Conservation (phyloP, 306 rosid species). For the Luffa aegyptiaca region DNA sequence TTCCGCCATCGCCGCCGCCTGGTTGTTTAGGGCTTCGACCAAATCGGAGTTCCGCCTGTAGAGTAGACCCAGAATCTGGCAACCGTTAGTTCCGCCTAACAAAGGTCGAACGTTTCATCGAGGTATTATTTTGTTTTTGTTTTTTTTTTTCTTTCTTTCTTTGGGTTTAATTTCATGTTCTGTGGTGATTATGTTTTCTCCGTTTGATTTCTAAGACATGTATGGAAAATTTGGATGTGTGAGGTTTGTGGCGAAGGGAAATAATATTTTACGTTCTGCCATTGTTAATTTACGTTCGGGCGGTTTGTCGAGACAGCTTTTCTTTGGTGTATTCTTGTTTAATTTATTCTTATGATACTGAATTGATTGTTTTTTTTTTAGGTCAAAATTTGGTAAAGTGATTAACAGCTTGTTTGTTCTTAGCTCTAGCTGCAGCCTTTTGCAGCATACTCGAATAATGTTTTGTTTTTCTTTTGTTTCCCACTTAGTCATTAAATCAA, state of each 20-base stretch:
- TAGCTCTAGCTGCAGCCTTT: background rate
- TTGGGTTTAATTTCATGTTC: background rate
- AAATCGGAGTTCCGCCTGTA: background rate
- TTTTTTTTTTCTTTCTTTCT: no score
- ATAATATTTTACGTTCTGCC: background rate
- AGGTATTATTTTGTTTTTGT: background rate
- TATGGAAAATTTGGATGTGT: background rate
- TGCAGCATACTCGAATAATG: background rate
- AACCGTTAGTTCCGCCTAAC: background rate
- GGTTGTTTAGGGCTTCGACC: background rate
- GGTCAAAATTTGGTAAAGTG: background rate
- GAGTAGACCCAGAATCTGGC: background rate
- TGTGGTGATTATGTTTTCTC: background rate
- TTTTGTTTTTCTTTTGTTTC: background rate
- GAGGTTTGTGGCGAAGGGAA: background rate
- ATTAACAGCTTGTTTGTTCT: background rate
- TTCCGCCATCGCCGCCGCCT: background rate
- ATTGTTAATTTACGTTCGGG: background rate
- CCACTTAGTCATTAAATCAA: background rate
- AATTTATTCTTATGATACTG: background rate
- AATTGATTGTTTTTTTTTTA: background rate
- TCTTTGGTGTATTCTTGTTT: background rate
- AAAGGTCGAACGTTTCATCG: slow-evolving; percentile 2
- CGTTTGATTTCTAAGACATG: background rate
- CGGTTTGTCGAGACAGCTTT: background rate